Conservation (phyloP, 106 monocot species). For the Dioscorea zingiberensis region DNA sequence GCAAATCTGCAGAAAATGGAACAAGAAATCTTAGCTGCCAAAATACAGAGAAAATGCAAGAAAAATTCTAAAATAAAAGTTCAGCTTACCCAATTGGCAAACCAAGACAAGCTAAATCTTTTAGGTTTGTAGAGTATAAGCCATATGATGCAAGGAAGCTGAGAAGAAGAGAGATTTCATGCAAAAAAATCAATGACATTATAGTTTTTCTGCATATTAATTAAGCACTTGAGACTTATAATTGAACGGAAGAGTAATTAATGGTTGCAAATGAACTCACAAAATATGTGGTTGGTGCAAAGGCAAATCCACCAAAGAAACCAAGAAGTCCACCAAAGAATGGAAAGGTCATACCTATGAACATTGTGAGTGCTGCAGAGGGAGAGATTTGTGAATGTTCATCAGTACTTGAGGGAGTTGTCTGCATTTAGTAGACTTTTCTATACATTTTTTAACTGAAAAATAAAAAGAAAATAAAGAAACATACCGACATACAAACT, state of each 20-base stretch:
- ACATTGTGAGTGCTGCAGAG: slow-evolving; percentile 18
- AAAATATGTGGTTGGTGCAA: slow-evolving; percentile 39
- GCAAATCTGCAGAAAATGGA: slow-evolving; percentile 26
- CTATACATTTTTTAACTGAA: too few species aligned
- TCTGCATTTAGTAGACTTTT: background rate
- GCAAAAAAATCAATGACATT: too few species aligned
- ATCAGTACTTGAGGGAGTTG: background rate
- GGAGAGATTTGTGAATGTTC: background rate
- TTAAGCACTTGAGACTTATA: too few species aligned
- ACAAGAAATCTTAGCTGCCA: background rate
- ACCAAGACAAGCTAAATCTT: slow-evolving; percentile 56
- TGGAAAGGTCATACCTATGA: slow-evolving; percentile 21
- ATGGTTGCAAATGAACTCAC: slow-evolving; percentile 10
- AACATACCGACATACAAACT: slow-evolving; percentile 37
- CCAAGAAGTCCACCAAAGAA: slow-evolving; percentile 31
- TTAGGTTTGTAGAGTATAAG: slow-evolving; percentile 59
- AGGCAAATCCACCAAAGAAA: slow-evolving; percentile 39
- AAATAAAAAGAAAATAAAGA: background rate
- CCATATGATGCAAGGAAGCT: slow-evolving; percentile 83
- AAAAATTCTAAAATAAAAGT: background rate
- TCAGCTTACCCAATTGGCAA: slow-evolving; percentile 37
- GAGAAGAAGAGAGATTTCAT: background rate
- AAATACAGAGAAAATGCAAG: background rate
- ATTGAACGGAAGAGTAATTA: too few species aligned
- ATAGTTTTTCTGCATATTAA: too few species aligned